A percentile compares a stretch with the other conserved stretches of the same genome.
Conservation (phyloP, 139 green algal genomes). For the Tetradesmus lagerheimii region DNA sequence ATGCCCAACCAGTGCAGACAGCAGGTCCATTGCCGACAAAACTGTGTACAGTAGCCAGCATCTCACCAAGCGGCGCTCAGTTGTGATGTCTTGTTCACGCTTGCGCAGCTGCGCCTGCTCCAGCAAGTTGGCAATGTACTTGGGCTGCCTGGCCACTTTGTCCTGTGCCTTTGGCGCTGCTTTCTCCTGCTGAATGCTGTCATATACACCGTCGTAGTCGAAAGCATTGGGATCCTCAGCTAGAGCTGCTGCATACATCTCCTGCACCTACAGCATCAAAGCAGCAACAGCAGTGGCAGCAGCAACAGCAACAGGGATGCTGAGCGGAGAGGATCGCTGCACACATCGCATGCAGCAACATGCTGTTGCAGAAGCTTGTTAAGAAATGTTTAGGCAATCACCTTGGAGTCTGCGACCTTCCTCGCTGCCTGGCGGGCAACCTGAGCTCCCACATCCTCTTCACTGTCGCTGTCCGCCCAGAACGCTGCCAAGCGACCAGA, state of each 20-base stretch:
- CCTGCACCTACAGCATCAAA: conserved; percentile 44
- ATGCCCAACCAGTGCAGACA: no score
- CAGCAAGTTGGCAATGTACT: conserved; percentile 62
- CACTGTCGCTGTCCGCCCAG: conserved; percentile 71
- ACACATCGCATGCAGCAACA: not conserved
- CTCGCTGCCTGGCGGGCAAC: conserved; percentile 76
- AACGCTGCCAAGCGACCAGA: conserved; percentile 62
- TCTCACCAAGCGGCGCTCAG: conserved; percentile 72
- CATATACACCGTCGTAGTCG: conserved; percentile 95
- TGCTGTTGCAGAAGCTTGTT: not conserved
- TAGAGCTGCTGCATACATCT: conserved; percentile 87
- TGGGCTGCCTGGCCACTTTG: conserved; percentile 63
- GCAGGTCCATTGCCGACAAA: no score
- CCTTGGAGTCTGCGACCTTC: conserved; percentile 74
- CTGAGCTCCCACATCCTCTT: conserved; percentile 68
- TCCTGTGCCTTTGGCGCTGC: conserved; percentile 74
- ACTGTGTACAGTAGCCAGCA: not conserved
- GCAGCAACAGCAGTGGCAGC: conserved; percentile 1
- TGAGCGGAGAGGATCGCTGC: not conserved
- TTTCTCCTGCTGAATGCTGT: conserved; percentile 80
- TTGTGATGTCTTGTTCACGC: conserved; percentile 85
- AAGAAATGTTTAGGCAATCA: not conserved
- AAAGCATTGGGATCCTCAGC: conserved; percentile 91
- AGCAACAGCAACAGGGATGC: not conserved
- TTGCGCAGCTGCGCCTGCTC: conserved; percentile 90